A percentile compares a stretch with the other conserved stretches of the same genome.
phyloP scores from a whole-genome alignment of 2,329 filamentous ascomycete species.

The Colletotrichum lindemuthianum region DNA sequence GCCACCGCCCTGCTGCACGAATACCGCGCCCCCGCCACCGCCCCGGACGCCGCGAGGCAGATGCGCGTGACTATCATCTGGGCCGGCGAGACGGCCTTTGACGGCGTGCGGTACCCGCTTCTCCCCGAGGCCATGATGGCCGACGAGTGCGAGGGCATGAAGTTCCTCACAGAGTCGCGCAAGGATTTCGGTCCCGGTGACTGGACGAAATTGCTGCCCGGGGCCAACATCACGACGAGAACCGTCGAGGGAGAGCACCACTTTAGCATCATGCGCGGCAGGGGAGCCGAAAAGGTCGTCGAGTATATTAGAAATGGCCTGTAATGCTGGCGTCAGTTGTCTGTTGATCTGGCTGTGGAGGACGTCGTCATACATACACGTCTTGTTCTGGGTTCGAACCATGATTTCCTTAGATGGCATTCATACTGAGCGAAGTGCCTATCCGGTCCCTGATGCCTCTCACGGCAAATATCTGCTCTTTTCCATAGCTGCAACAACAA shows the following conservation, averaged over 20 bases:
- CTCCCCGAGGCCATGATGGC: constrained; percentile 67
- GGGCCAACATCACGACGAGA: constrained; percentile 68
- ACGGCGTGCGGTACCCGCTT: constrained; percentile 70
- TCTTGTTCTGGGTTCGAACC: no score
- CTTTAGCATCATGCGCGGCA: constrained; percentile 81
- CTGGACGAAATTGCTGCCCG: constrained; percentile 73
- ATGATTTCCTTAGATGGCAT: no score
- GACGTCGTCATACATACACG: no score
- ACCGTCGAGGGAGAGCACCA: constrained; percentile 76
- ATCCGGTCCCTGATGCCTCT: no score
- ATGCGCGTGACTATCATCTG: constrained; percentile 74
- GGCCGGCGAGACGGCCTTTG: constrained; percentile 78
- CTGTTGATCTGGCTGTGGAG: no score
- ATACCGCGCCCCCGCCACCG: constrained; percentile 66
- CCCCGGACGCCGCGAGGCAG: constrained; percentile 65
- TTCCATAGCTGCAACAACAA: no score
- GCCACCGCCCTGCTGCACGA: constrained; percentile 74
- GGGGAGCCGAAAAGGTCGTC: constrained; percentile 39
- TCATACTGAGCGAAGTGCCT: no score
- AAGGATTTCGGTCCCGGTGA: constrained; percentile 76
- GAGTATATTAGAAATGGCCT: background rate
- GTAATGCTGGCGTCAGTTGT: no score
- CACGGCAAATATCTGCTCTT: no score
- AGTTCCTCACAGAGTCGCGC: constrained; percentile 77
- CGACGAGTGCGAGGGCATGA: constrained; percentile 44